Evolutionary conservation across 495 filamentous ascomycete species (phyloP), one percentile per base, ranked within the genome.

Genomic region (Penicillium riverlandense): DNA sequence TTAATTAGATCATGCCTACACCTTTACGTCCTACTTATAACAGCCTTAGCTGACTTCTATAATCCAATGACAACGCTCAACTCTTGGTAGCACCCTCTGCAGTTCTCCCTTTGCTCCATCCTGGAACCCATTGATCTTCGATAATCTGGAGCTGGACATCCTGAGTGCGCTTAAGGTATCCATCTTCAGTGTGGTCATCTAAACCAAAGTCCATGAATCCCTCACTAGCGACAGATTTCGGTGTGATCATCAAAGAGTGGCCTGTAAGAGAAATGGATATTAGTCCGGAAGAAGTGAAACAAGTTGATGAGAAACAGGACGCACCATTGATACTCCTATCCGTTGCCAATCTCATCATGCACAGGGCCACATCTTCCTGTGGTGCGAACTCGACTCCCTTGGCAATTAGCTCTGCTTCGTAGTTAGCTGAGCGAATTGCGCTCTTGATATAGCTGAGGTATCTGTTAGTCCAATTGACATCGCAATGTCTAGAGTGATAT

Each of bases 351-450:
- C 49, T 54, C 54, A 66, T 61, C 49, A 66, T 58, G 37, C 54
- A 58, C 22, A 37, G 45, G 10, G 57, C 55, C 6, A 50, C 48
- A 33, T 61, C 57, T 28, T 48, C 55, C 29, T 47, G 54, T 22
- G 53, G 52, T 11, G 57, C 59, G 47, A 63, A 66, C 22, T 63
- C 50, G 9, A 66, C 55, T 1, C 62, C 62, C 22, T 62, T 57
- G 12, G 43, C 37, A 1, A 45, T 49, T 1, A 63, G 43, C 44
- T 54, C 43, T 42, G 54, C 55, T 54, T 55, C 52, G 32, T 53
- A 52, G 10, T 41, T 31, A 11, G 46, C 49, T 6, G 49, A 53
- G 11, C 49, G 49, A 41, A 57, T 57, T 1, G 53, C 49, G 27
- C 43, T 53, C 34, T 57, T 57, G 43, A 52, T 57, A 41, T 53